phyloP scores from a whole-genome alignment of 805 yeast genomes.

The Metschnikowia corniflorae region DNA sequence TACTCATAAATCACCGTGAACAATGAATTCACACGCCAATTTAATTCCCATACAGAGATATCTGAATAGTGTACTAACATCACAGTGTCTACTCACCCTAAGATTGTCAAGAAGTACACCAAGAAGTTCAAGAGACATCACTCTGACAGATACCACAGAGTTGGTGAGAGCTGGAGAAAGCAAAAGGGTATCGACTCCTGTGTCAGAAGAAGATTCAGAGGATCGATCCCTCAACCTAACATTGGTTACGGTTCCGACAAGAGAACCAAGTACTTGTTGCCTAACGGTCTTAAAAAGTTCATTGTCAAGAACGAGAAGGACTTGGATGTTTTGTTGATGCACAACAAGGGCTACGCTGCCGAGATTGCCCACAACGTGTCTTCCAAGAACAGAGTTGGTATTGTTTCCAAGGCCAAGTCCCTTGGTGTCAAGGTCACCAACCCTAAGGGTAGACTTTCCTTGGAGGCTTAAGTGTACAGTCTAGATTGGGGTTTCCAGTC shows the following conservation, averaged over 20 bases:
- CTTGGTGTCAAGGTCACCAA: conserved; percentile 98
- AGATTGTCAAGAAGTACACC: conserved; percentile 99
- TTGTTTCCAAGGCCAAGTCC: conserved; percentile 95
- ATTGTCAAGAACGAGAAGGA: conserved; percentile 89
- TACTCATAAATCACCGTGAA: no score
- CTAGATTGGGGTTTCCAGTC: conserved; percentile 19
- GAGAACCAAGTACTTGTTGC: conserved; percentile 92
- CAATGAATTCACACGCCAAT: no score
- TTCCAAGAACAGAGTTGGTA: conserved; percentile 96
- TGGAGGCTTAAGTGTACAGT: conserved; percentile 75
- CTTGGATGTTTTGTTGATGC: conserved; percentile 92
- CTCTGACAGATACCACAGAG: conserved; percentile 99
- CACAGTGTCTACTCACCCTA: conserved; percentile 95
- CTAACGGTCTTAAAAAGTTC: conserved; percentile 98
- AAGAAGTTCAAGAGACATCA: conserved; percentile 99
- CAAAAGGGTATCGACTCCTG: conserved; percentile 99
- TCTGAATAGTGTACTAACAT: conserved; percentile 27
- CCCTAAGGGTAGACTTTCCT: conserved; percentile 97
- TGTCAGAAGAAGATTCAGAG: conserved; percentile 99
- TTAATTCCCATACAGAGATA: no score
- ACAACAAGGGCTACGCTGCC: conserved; percentile 98
- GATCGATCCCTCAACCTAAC: conserved; percentile 97
- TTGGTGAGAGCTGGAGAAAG: conserved; percentile 99
- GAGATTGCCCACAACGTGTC: conserved; percentile 99
- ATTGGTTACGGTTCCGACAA: conserved; percentile 99